These are phyloP conservation scores for Cladophialophora exuberans DNA, from an alignment of 2,329 filamentous ascomycete species.

Conservation along the genomic window DNA sequence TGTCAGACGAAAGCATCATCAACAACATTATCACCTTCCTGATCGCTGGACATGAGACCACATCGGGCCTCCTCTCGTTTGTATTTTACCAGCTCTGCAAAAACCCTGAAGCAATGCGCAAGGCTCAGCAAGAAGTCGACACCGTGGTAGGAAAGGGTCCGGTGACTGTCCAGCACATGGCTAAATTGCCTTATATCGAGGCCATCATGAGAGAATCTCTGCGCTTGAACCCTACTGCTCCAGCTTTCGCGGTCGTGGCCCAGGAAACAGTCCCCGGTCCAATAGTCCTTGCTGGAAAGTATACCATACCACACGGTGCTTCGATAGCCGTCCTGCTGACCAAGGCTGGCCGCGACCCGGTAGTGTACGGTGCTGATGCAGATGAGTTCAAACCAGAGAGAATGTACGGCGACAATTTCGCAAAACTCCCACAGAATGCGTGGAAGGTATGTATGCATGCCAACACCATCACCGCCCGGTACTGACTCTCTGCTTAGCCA, in stretches of 20 bases:
- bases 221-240: slow-evolving; percentile 64
- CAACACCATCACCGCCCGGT: not conserved
- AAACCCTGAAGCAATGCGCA: slow-evolving; percentile 61
- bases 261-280: slow-evolving; percentile 28
- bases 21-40: slow-evolving; percentile 72
- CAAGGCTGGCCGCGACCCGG: slow-evolving; percentile 64
- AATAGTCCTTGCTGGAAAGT: slow-evolving; percentile 55
- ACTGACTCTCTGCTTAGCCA: slow-evolving; percentile 46
- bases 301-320: slow-evolving; percentile 59
- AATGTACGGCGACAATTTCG: slow-evolving; percentile 71
- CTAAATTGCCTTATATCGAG: slow-evolving; percentile 67
- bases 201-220: slow-evolving; percentile 70
- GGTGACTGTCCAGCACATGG: slow-evolving; percentile 59
- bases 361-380: slow-evolving; percentile 67
- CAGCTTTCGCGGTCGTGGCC: slow-evolving; percentile 59
- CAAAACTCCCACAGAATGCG: slow-evolving; percentile 63
- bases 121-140: slow-evolving; percentile 71
- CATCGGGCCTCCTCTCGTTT: slow-evolving; percentile 68
- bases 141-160: slow-evolving; percentile 60
- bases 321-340: slow-evolving; percentile 54
- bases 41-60: slow-evolving; percentile 66
- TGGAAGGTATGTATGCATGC: slow-evolving; percentile 55
- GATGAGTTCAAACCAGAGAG: slow-evolving; percentile 70
- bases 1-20: slow-evolving; percentile 64
- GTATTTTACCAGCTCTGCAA: slow-evolving; percentile 67